Percentiles rank a stretch among this genome's conserved stretches.
Conservation (phyloP, 2,329 filamentous ascomycete species). For the Apiospora saccharicola region DNA sequence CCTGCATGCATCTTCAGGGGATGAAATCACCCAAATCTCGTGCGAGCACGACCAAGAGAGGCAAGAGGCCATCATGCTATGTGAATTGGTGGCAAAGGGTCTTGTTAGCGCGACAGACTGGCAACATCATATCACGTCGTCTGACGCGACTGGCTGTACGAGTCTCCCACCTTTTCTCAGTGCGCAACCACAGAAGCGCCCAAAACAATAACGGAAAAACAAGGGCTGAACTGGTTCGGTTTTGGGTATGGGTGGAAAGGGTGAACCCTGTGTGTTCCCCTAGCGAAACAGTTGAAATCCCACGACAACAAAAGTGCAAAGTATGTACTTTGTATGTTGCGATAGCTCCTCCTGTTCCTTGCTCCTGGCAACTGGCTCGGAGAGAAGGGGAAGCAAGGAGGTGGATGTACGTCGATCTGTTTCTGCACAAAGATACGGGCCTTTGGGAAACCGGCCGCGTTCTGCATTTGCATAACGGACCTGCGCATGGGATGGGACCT, state of each 20-base stretch:
- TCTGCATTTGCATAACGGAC: background rate
- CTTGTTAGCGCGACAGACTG: background rate
- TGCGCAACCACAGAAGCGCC: background rate
- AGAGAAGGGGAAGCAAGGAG: too few relatives aligned
- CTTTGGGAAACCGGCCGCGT: background rate
- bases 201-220: background rate
- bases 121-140: conserved; percentile 7
- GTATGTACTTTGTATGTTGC: background rate
- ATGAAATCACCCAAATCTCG: background rate
- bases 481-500: background rate
- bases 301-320: background rate
- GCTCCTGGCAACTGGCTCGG: background rate
- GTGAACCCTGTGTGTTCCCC: background rate
- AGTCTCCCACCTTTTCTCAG: background rate
- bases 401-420: background rate
- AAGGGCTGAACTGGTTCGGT: background rate
- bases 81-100: background rate
- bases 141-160: background rate
- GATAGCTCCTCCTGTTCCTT: background rate
- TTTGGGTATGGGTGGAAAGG: background rate
- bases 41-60: background rate
- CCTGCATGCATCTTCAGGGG: background rate
- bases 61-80: background rate
- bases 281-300: conserved; percentile 4
- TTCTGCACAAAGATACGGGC: background rate